A percentile compares a stretch with the other conserved stretches of the same genome.
Evolutionary conservation across 257 asterid genomes (phyloP).

Genomic region (Plantago elongata): DNA sequence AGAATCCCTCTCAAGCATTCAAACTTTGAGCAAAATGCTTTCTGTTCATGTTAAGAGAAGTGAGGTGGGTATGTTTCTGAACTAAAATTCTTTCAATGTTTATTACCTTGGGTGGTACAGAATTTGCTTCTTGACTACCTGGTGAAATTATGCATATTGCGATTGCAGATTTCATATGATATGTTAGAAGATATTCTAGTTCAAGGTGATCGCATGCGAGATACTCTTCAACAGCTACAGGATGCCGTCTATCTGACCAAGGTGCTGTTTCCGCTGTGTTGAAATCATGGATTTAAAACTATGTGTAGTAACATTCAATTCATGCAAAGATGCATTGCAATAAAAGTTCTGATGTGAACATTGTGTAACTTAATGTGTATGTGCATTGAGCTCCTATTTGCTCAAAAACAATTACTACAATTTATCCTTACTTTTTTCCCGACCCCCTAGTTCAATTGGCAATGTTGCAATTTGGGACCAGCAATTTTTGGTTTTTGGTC

Average conservation of each 20-base stretch:
- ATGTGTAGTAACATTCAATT: too few relatives aligned
- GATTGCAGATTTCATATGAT: conserved; percentile 70
- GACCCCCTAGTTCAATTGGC: background rate
- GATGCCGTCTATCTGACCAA: conserved; percentile 87
- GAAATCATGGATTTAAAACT: background rate
- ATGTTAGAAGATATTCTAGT: conserved; percentile 73
- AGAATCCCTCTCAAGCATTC: conserved; percentile 78
- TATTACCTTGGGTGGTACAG: conserved; percentile 11
- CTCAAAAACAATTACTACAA: background rate
- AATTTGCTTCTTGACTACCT: conserved; percentile 9
- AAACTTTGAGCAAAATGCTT: conserved; percentile 73
- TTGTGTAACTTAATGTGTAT: background rate
- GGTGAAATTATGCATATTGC: conserved; percentile 12
- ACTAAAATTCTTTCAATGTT: conserved; percentile 20
- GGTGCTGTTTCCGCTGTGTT: conserved; percentile 40
- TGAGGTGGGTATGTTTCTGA: conserved; percentile 53
- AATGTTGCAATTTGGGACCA: conserved; percentile 7
- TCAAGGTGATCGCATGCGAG: conserved; percentile 78
- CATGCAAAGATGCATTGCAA: background rate
- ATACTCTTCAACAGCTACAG: conserved; percentile 81
- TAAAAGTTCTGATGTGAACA: background rate
- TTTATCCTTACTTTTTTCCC: background rate
- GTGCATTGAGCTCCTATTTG: background rate
- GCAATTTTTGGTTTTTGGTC: conserved; percentile 12
- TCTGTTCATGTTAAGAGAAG: conserved; percentile 70